Conservation (phyloP, 805 yeast genomes). For the Starmerella apis region DNA sequence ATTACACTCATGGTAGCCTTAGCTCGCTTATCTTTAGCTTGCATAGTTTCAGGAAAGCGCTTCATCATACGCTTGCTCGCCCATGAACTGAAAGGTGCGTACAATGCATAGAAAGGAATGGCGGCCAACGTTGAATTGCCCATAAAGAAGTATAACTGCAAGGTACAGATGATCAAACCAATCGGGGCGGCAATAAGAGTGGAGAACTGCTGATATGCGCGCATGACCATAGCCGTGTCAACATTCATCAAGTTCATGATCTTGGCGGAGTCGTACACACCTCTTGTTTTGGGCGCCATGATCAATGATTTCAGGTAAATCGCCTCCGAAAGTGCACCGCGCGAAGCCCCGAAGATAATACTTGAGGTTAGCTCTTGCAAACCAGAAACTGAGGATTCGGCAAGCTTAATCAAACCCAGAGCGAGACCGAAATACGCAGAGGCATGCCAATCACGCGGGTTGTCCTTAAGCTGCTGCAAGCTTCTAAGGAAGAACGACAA, state of each 20-base stretch:
- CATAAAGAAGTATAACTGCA: conserved; percentile 56
- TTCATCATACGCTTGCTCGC: conserved; percentile 49
- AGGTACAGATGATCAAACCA: conserved; percentile 63
- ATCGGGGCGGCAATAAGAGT: conserved; percentile 85
- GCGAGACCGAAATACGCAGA: conserved; percentile 4
- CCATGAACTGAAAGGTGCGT: conserved; percentile 65
- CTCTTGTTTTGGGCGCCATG: conserved; percentile 52
- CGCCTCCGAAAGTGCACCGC: conserved; percentile 34
- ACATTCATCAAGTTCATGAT: conserved; percentile 84
- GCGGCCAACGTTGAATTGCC: conserved; percentile 90
- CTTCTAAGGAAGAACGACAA: conserved; percentile 18
- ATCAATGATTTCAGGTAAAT: conserved; percentile 66
- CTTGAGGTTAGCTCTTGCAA: neutral
- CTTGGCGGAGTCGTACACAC: conserved; percentile 69
- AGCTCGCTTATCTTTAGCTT: conserved; percentile 77
- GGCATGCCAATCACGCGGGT: neutral
- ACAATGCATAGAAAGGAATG: conserved; percentile 57
- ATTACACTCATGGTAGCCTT: conserved; percentile 74
- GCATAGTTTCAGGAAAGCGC: conserved; percentile 43
- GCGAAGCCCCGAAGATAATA: conserved; percentile 5
- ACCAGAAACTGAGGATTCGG: neutral
- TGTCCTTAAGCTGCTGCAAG: conserved; percentile 3
- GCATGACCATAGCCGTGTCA: conserved; percentile 78
- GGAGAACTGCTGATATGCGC: conserved; percentile 60
- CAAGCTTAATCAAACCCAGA: neutral